phyloP scores from a whole-genome alignment of 768 basidiomycete genomes.

The Mycena galopus region DNA sequence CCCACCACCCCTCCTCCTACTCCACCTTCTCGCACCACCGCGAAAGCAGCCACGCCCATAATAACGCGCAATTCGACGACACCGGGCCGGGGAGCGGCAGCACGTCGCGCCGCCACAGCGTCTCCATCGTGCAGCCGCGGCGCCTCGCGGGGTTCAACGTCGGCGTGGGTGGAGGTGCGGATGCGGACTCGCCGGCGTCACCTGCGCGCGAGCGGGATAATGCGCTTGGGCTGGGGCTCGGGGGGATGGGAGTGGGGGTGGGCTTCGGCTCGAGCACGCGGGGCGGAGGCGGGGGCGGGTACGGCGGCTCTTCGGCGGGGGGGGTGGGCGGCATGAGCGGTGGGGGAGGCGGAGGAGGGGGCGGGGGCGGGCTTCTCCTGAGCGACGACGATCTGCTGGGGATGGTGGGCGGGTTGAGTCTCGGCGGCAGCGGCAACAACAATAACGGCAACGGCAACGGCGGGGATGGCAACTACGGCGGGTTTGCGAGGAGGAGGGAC shows the following conservation, averaged over 20 bases:
- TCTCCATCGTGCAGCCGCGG: conserved; percentile 37
- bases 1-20: not conserved
- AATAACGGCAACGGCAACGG: not conserved
- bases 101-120: conserved; percentile 40
- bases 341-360: too few species aligned
- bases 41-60: too few species aligned
- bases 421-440: not conserved
- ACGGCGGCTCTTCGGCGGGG: too few species aligned
- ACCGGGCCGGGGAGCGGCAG: conserved; percentile 45
- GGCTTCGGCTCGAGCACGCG: not conserved
- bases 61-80: conserved; percentile 41
- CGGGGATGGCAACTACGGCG: not conserved
- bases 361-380: conserved; percentile 64
- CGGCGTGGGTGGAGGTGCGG: too few species aligned
- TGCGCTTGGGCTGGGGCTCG: too few species aligned
- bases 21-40: too few species aligned
- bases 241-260: not conserved
- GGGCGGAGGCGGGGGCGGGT: conserved; percentile 61
- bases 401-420: conserved; percentile 7
- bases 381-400: conserved; percentile 82
- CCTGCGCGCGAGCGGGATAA: too few species aligned
- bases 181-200: too few species aligned
- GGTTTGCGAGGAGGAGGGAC: not conserved
- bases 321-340: too few species aligned
- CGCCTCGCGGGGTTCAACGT: conserved; percentile 20